Evolutionary conservation across 148 eudicot genomes (phyloP).

Genomic region (Suaeda aralocaspica): DNA sequence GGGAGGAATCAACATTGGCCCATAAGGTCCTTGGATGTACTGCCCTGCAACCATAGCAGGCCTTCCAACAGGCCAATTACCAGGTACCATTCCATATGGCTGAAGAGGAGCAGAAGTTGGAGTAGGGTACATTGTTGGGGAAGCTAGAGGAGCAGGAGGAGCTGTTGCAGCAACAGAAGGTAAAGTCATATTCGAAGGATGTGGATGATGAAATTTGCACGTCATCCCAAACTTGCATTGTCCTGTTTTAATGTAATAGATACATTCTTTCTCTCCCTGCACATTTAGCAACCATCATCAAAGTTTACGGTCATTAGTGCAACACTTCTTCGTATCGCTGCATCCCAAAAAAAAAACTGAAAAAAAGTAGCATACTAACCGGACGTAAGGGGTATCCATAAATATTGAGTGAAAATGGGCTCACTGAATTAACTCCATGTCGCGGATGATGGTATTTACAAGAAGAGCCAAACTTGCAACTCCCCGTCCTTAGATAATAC

Average conservation of each 20-base stretch:
- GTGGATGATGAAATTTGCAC: constrained; percentile 96
- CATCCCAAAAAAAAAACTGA: no score
- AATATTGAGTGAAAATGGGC: constrained; percentile 45
- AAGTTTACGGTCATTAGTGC: no score
- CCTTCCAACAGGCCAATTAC: constrained; percentile 73
- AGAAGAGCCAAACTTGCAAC: constrained; percentile 86
- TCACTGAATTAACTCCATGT: constrained; percentile 57
- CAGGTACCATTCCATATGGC: constrained; percentile 58
- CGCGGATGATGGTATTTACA: constrained; percentile 98
- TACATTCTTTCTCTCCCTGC: constrained; percentile 97
- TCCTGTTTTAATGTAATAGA: constrained; percentile 82
- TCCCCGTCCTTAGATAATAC: constrained; percentile 91
- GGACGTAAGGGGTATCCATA: constrained; percentile 84
- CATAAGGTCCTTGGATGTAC: constrained; percentile 70
- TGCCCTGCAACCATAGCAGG: constrained; percentile 68
- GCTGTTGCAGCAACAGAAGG: constrained; percentile 38
- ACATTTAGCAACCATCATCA: constrained; percentile 12
- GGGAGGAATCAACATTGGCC: constrained; percentile 58
- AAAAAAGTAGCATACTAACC: constrained; percentile 41
- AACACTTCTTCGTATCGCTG: no score
- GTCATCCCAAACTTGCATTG: constrained; percentile 91
- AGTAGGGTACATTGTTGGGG: constrained; percentile 47
- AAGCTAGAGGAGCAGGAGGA: constrained; percentile 37
- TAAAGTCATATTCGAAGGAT: constrained; percentile 46
- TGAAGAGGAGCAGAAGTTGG: constrained; percentile 57